Conservation (phyloP, 169 alveolate species). For the Besnoitia besnoiti region DNA sequence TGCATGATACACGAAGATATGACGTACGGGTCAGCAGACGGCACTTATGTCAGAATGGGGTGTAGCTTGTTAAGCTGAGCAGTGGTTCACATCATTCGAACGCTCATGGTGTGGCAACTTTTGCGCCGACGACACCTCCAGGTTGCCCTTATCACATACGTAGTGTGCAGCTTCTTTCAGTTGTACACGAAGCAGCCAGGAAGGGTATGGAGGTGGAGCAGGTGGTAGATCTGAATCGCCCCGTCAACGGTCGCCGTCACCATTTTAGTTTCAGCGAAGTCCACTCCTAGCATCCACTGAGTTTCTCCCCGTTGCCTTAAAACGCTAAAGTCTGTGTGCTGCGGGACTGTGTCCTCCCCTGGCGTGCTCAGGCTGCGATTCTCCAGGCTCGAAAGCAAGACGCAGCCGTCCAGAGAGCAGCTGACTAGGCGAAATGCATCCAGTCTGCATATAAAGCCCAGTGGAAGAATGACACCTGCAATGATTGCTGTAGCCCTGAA, state of each 20-base stretch:
- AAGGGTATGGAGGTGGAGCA: slow-evolving; percentile 1
- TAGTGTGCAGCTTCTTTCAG: neutral
- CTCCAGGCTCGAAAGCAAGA: neutral
- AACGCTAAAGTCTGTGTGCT: neutral
- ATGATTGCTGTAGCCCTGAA: no score
- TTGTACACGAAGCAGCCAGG: neutral
- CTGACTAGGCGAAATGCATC: slow-evolving; percentile 19
- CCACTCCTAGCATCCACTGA: slow-evolving; percentile 20
- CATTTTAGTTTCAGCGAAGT: slow-evolving; percentile 24
- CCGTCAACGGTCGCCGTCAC: slow-evolving; percentile 11
- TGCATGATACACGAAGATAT: no score
- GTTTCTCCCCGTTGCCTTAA: neutral
- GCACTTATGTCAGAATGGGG: no score
- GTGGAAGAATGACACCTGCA: neutral
- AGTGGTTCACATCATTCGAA: no score
- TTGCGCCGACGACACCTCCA: no score
- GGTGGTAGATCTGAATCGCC: neutral
- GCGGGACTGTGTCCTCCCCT: neutral
- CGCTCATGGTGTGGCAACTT: no score
- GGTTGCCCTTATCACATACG: neutral
- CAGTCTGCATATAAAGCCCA: neutral
- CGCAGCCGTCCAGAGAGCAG: slow-evolving; percentile 5
- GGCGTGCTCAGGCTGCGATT: neutral
- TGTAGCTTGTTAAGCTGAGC: no score
- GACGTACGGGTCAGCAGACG: no score